Evolutionary conservation across 768 basidiomycete species (phyloP).

Genomic region (Lactarius hengduanensis): DNA sequence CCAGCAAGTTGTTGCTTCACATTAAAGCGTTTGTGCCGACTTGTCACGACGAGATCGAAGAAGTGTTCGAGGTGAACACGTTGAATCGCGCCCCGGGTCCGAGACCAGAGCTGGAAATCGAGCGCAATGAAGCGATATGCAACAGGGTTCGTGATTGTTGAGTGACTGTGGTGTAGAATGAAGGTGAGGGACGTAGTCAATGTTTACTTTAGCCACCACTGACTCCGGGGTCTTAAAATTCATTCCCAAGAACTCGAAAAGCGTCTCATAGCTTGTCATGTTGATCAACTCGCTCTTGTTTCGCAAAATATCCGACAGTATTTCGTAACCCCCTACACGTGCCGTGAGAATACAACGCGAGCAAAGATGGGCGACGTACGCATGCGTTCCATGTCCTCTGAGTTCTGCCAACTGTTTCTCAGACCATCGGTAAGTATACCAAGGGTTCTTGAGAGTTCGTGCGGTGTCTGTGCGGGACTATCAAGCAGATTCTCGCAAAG

Average conservation of each 20-base stretch:
- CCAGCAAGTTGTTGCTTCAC: conserved; percentile 69
- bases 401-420: conserved; percentile 87
- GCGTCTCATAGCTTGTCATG: conserved; percentile 72
- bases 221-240: conserved; percentile 82
- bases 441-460: conserved; percentile 73
- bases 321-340: conserved; percentile 80
- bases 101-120: conserved; percentile 89
- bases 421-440: conserved; percentile 74
- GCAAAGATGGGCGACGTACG: conserved; percentile 48
- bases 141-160: conserved; percentile 76
- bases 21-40: conserved; percentile 78
- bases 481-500: background rate
- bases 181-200: background rate
- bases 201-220: conserved; percentile 32
- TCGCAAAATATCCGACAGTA: conserved; percentile 70
- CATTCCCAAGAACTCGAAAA: conserved; percentile 86
- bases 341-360: background rate
- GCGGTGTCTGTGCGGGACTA: conserved; percentile 51
- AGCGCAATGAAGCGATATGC: conserved; percentile 84
- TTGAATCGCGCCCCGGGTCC: conserved; percentile 69
- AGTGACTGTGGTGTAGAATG: conserved; percentile 56
- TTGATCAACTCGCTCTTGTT: conserved; percentile 74
- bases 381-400: conserved; percentile 89
- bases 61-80: conserved; percentile 81
- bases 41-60: conserved; percentile 64